These are phyloP conservation scores for Annulohypoxylon truncatum DNA, from an alignment of 2,329 filamentous ascomycete species.

Conservation along the genomic window DNA sequence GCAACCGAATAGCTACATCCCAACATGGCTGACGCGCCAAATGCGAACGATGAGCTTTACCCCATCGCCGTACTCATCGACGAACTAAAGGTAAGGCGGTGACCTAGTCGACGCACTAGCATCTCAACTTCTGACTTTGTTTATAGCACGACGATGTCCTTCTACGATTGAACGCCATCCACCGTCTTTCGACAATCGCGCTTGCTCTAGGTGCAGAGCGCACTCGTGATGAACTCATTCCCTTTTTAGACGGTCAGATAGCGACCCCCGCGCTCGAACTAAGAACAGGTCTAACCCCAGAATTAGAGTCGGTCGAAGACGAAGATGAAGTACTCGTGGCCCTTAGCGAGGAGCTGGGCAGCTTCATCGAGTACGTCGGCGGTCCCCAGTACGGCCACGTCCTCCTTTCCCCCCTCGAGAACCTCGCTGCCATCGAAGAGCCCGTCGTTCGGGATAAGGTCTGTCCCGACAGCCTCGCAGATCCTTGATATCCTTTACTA, in stretches of 20 bases:
- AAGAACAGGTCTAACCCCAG: constrained; percentile 46
- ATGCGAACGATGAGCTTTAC: constrained; percentile 98
- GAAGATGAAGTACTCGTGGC: constrained; percentile 98
- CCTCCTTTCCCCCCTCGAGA: constrained; percentile 95
- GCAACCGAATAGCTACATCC: constrained; percentile 48
- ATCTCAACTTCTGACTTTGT: constrained; percentile 44
- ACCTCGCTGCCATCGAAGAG: constrained; percentile 97
- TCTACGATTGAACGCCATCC: constrained; percentile 97
- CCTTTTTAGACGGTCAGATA: constrained; percentile 93
- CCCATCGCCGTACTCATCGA: constrained; percentile 99
- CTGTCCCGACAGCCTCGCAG: constrained; percentile 44
- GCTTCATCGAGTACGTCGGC: constrained; percentile 97
- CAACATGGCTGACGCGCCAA: constrained; percentile 89
- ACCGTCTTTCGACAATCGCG: constrained; percentile 97
- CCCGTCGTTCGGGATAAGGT: constrained; percentile 98
- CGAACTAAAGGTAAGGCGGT: constrained; percentile 86
- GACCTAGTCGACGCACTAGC: constrained; percentile 35
- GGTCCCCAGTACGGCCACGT: constrained; percentile 95
- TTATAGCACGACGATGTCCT: constrained; percentile 96
- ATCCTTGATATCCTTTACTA: constrained; percentile 20
- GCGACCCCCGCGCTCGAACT: constrained; percentile 29
- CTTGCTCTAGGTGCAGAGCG: constrained; percentile 94
- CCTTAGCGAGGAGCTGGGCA: constrained; percentile 94
- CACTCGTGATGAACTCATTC: constrained; percentile 97
- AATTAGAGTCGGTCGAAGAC: constrained; percentile 94